These are phyloP conservation scores for Lentinula detonsa DNA, from an alignment of 768 basidiomycete genomes.

Conservation along the genomic window DNA sequence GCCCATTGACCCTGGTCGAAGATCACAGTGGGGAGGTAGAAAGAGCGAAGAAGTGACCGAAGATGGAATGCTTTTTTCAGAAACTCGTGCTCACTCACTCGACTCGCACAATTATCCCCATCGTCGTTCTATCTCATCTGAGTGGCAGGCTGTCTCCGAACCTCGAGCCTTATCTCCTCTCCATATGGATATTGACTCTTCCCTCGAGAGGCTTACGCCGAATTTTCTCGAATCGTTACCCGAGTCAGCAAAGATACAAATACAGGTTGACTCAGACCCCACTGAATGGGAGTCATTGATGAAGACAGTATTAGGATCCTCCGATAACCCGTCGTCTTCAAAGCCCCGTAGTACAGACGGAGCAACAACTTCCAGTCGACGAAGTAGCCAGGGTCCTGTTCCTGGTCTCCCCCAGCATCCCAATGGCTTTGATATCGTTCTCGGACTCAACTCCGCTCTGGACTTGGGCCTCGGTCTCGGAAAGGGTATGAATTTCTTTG, in stretches of 20 bases:
- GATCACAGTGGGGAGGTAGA: slow-evolving; percentile 39
- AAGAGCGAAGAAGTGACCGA: slow-evolving; percentile 25
- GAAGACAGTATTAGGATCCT: slow-evolving; percentile 2
- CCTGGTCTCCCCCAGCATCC: slow-evolving; percentile 5
- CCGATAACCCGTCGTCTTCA: not conserved
- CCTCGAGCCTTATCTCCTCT: slow-evolving; percentile 2
- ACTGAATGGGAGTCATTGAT: slow-evolving; percentile 4
- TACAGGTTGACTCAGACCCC: slow-evolving; percentile 3
- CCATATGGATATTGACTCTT: slow-evolving; percentile 4
- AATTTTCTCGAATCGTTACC: not conserved
- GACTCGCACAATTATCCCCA: not conserved
- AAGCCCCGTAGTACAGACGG: not conserved
- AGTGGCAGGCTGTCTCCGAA: not conserved
- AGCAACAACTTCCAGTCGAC: not conserved
- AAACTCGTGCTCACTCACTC: not conserved
- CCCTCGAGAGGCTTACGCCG: not conserved
- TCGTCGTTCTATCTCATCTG: not conserved
- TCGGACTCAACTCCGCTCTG: slow-evolving; percentile 2
- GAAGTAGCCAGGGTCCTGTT: not conserved
- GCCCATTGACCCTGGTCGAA: slow-evolving; percentile 36
- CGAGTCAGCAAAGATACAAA: slow-evolving; percentile 3
- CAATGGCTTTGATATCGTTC: slow-evolving; percentile 2
- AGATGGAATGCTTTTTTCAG: slow-evolving; percentile 38
- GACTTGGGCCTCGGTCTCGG: slow-evolving; percentile 3
- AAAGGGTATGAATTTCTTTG: slow-evolving; percentile 4